Evolutionary conservation across 225 moss, liverwort and hornwort genomes (phyloP).

Genomic region (Antitrichia curtipendula): DNA sequence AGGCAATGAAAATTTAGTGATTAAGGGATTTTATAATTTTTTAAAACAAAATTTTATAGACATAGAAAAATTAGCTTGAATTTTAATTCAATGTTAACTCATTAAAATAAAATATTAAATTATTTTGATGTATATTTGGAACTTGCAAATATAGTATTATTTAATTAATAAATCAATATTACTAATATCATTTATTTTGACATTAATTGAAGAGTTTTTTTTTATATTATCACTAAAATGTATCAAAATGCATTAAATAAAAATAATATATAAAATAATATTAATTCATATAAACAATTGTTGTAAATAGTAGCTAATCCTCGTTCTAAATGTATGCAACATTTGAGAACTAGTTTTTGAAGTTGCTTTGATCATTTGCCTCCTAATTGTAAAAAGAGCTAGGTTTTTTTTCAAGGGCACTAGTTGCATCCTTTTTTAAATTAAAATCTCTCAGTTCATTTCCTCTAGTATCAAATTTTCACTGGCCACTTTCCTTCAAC

Average conservation of each 20-base stretch:
- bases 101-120: too few relatives aligned
- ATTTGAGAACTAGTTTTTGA: background rate
- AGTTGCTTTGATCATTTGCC: fast-evolving
- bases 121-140: background rate
- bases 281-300: background rate
- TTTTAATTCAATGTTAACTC: background rate
- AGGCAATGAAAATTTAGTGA: fast-evolving
- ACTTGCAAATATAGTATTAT: background rate
- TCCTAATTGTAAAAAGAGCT: background rate
- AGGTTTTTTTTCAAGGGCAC: fast-evolving
- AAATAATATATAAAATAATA: background rate
- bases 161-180: background rate
- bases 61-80: background rate
- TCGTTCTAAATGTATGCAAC: background rate
- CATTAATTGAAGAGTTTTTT: background rate
- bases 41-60: background rate
- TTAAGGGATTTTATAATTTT: too few relatives aligned
- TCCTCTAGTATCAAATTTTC: fast-evolving
- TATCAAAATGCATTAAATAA: background rate
- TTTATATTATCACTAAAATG: background rate
- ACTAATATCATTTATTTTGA: background rate
- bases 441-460: background rate
- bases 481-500: fast-evolving
- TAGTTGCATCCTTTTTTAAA: background rate
- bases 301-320: background rate